A percentile compares a stretch with the other conserved stretches of the same genome.
Conservation (phyloP, 768 basidiomycete genomes). For the Tylopilus subfusipes region DNA sequence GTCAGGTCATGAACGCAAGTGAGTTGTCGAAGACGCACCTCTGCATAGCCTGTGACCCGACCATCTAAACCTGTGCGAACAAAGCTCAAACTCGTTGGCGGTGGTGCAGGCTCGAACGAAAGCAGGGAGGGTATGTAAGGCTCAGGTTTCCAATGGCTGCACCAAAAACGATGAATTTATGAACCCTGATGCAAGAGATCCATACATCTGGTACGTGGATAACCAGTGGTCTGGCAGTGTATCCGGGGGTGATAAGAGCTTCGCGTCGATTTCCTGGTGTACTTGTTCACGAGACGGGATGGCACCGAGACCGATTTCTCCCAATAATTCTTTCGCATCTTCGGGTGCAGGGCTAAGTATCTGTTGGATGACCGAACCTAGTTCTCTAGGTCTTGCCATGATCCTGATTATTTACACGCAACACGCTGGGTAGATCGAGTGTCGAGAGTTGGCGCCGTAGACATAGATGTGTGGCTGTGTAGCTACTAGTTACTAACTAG, state of each 20-base stretch:
- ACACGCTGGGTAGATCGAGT: background rate
- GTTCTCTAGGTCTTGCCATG: constrained; percentile 18
- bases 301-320: constrained; percentile 53
- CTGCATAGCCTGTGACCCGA: constrained; percentile 73
- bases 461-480: constrained; percentile 21
- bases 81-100: constrained; percentile 72
- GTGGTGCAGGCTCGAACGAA: constrained; percentile 61
- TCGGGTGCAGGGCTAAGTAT: constrained; percentile 44
- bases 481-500: background rate
- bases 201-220: constrained; percentile 81
- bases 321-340: constrained; percentile 44
- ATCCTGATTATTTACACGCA: constrained; percentile 7
- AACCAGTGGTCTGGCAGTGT: constrained; percentile 70
- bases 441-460: background rate
- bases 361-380: constrained; percentile 37
- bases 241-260: constrained; percentile 66
- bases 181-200: constrained; percentile 8
- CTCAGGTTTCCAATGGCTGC: constrained; percentile 70
- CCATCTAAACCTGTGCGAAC: constrained; percentile 78
- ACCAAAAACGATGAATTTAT: constrained; percentile 9
- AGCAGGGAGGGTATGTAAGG: constrained; percentile 63
- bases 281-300: constrained; percentile 59
- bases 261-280: constrained; percentile 67
- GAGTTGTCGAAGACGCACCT: constrained; percentile 45
- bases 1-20: constrained; percentile 3